Evolutionary conservation across 805 yeast genomes (phyloP).

Genomic region (Candida caryicola): DNA sequence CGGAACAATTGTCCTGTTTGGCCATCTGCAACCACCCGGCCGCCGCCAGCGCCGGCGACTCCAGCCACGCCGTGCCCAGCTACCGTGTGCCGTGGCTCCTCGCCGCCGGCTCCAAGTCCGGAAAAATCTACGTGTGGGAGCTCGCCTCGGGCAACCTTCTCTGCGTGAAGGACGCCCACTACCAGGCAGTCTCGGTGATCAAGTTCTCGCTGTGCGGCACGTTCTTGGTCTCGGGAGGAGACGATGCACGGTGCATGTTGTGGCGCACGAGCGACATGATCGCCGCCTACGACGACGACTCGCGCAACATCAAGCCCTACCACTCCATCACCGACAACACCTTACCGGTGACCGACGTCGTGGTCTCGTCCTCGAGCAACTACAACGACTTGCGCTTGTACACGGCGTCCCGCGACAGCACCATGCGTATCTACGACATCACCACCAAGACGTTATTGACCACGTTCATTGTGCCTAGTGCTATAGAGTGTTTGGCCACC

Average conservation of each 20-base stretch:
- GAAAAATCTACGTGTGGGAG: slow-evolving; percentile 85
- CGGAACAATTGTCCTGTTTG: slow-evolving; percentile 69
- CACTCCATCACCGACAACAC: slow-evolving; percentile 61
- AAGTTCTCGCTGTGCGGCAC: slow-evolving; percentile 59
- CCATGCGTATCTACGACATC: slow-evolving; percentile 69
- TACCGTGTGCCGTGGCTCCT: slow-evolving; percentile 61
- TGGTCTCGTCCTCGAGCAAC: slow-evolving; percentile 48
- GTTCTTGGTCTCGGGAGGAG: slow-evolving; percentile 70
- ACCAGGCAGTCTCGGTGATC: slow-evolving; percentile 65
- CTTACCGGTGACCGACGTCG: slow-evolving; percentile 49
- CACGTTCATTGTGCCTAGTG: slow-evolving; percentile 65
- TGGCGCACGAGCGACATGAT: slow-evolving; percentile 71
- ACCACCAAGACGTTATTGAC: slow-evolving; percentile 47
- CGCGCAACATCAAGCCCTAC: slow-evolving; percentile 49
- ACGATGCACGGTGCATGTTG: slow-evolving; percentile 72
- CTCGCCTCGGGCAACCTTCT: slow-evolving; percentile 70
- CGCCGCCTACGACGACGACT: slow-evolving; percentile 25
- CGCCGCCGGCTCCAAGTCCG: slow-evolving; percentile 72
- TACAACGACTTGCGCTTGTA: slow-evolving; percentile 60
- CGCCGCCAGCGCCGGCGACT: slow-evolving; percentile 14
- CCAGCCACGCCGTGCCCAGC: slow-evolving; percentile 29
- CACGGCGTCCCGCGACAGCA: slow-evolving; percentile 70
- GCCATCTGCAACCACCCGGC: slow-evolving; percentile 40
- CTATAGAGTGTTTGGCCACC: slow-evolving; percentile 54
- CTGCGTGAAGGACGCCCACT: slow-evolving; percentile 76